Conservation (phyloP, 768 basidiomycete species). For the Filobasidium wieringae region DNA sequence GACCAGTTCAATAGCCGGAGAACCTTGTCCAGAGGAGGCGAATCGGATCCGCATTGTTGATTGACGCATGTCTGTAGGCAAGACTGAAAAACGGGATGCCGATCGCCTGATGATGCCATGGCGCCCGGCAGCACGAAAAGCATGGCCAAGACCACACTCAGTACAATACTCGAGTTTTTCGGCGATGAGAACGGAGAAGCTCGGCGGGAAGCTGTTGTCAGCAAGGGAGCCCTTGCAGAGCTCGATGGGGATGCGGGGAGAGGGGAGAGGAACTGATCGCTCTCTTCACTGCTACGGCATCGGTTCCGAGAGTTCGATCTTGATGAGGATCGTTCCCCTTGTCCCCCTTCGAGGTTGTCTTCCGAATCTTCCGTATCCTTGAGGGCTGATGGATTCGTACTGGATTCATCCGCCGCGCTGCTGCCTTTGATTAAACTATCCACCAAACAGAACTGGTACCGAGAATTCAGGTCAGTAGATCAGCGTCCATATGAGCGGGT, state of each 20-base stretch:
- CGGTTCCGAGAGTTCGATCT: background rate
- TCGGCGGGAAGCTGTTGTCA: background rate
- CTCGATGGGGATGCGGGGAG: background rate
- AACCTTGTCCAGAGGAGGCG: constrained; percentile 44
- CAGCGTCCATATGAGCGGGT: background rate
- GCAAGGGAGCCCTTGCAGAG: background rate
- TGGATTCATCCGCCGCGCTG: background rate
- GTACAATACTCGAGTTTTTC: background rate
- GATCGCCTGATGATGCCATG: constrained; percentile 55
- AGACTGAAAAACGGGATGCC: constrained; percentile 45
- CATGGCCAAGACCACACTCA: constrained; percentile 4
- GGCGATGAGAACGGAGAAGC: background rate
- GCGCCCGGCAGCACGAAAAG: constrained; percentile 8
- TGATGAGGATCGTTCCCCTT: background rate
- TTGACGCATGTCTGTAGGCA: constrained; percentile 47
- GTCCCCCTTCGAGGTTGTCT: background rate
- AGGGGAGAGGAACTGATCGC: background rate
- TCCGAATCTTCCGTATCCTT: background rate
- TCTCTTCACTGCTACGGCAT: background rate
- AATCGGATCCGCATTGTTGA: constrained; percentile 42
- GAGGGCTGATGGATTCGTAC: background rate
- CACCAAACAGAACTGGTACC: constrained; percentile 88
- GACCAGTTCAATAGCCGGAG: constrained; percentile 71
- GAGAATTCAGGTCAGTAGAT: background rate
- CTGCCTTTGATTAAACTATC: constrained; percentile 44